A percentile compares a stretch with the other conserved stretches of the same genome.
phyloP scores from a whole-genome alignment of 352 stramenopile species.

The Phytophthora ramorum region DNA sequence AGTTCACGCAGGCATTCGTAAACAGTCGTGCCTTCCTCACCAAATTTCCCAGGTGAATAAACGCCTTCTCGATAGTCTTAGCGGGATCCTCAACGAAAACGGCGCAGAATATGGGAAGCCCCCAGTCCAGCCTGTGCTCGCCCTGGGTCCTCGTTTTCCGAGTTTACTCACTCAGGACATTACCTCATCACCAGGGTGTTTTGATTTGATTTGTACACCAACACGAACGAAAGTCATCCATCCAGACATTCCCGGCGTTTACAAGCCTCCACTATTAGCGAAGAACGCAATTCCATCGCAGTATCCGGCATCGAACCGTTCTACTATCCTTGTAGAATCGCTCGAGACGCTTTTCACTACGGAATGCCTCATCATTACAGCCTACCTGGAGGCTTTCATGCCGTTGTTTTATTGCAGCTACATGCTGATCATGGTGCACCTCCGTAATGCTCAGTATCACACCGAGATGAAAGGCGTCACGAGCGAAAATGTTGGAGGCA shows the following conservation, averaged over 20 bases:
- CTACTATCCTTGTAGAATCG: constrained; percentile 20
- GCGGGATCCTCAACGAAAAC: constrained; percentile 4
- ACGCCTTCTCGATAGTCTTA: constrained; percentile 16
- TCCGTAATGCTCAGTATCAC: constrained; percentile 23
- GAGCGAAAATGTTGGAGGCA: neutral
- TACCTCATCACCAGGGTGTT: neutral
- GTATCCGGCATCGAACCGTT: neutral
- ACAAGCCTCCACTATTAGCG: neutral
- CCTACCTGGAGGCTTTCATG: constrained; percentile 48
- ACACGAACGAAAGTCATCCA: neutral
- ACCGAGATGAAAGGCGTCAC: constrained; percentile 18
- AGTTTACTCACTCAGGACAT: neutral
- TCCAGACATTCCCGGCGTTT: neutral
- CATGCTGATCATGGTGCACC: constrained; percentile 19
- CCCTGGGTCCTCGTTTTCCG: neutral
- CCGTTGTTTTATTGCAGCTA: constrained; percentile 35
- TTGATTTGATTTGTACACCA: neutral
- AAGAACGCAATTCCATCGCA: neutral
- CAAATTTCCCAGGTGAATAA: constrained; percentile 13
- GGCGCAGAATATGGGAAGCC: neutral
- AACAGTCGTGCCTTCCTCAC: constrained; percentile 21
- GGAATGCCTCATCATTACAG: constrained; percentile 41
- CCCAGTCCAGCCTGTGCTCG: no score
- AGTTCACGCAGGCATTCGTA: constrained; percentile 8
- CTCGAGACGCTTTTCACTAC: constrained; percentile 31